Evolutionary conservation across 1,284 basidiomycete species (phyloP).

Genomic region (Tremellales sp.): DNA sequence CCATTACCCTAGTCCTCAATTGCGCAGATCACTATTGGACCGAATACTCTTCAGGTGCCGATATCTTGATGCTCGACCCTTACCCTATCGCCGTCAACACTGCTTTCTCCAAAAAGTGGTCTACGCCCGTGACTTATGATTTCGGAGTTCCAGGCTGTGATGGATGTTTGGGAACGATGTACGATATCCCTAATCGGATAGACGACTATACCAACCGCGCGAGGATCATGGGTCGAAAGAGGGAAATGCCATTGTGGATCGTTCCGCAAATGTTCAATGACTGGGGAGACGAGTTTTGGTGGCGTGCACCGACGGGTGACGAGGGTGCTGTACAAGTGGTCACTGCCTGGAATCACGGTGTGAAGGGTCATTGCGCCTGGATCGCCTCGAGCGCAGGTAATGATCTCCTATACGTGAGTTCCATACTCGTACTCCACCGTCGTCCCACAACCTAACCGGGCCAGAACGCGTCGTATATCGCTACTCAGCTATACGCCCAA

Average conservation of each 20-base stretch:
- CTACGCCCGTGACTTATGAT: conserved; percentile 8
- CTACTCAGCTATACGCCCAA: background rate
- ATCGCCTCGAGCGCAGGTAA: conserved; percentile 1
- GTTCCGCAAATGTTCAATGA: conserved; percentile 20
- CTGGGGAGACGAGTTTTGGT: conserved; percentile 20
- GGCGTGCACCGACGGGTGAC: conserved; percentile 13
- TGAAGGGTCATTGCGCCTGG: conserved; percentile 12
- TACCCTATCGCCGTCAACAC: conserved; percentile 18
- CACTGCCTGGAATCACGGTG: conserved; percentile 12
- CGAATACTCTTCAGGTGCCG: conserved; percentile 12
- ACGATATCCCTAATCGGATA: conserved; percentile 10
- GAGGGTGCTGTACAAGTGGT: conserved; percentile 9
- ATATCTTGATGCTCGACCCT: conserved; percentile 16
- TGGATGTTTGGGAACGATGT: conserved; percentile 13
- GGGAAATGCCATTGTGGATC: conserved; percentile 14
- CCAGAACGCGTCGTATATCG: conserved; percentile 1
- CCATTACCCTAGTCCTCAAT: conserved; percentile 15
- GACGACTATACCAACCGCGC: conserved; percentile 6
- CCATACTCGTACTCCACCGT: too few relatives aligned
- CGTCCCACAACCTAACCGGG: too few relatives aligned
- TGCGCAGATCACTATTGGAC: conserved; percentile 16
- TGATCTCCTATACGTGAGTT: conserved; percentile 10
- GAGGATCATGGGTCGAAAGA: conserved; percentile 1
- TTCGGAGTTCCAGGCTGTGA: conserved; percentile 20
- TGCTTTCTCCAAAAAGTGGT: conserved; percentile 13